Percentiles rank a stretch among this genome's conserved stretches.
Conservation (phyloP, 169 alveolate genomes). For the Sarcocystis neurona region DNA sequence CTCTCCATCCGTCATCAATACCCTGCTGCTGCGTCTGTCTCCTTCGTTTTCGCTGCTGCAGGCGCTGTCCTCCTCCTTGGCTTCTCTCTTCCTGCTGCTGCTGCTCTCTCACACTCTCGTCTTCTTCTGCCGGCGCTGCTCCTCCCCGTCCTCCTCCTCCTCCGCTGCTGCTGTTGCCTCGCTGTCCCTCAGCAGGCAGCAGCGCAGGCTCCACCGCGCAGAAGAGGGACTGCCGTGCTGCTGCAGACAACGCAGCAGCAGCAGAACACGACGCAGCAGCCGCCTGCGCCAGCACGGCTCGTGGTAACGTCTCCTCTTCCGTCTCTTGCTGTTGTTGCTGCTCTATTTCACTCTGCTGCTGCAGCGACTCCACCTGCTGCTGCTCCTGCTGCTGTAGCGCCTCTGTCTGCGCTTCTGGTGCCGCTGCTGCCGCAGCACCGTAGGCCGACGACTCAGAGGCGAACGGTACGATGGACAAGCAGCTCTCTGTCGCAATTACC, state of each 20-base stretch:
- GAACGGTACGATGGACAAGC: background rate
- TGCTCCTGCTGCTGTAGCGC: constrained; percentile 29
- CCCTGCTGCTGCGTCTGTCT: constrained; percentile 28
- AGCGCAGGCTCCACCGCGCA: background rate
- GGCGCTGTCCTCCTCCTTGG: constrained; percentile 1
- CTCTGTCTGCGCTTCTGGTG: background rate
- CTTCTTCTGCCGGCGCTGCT: background rate
- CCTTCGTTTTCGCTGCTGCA: background rate
- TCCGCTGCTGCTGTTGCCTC: background rate
- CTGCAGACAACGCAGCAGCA: too few relatives aligned
- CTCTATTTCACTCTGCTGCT: too few relatives aligned
- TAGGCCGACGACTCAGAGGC: background rate
- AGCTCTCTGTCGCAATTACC: background rate
- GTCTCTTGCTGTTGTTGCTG: background rate
- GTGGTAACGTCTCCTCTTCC: background rate
- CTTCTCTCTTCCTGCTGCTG: background rate
- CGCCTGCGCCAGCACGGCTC: background rate
- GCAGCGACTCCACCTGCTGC: constrained; percentile 30
- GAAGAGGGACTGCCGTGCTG: too few relatives aligned
- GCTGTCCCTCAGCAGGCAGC: background rate
- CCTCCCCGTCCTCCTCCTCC: background rate
- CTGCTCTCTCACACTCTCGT: background rate
- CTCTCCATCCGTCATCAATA: too few relatives aligned
- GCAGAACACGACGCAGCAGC: too few relatives aligned
- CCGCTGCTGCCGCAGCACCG: constrained; percentile 17